Percentiles rank a stretch among this genome's conserved stretches.
Conservation (phyloP, 1,139 yeast species). For the Hyphopichia fennica region DNA sequence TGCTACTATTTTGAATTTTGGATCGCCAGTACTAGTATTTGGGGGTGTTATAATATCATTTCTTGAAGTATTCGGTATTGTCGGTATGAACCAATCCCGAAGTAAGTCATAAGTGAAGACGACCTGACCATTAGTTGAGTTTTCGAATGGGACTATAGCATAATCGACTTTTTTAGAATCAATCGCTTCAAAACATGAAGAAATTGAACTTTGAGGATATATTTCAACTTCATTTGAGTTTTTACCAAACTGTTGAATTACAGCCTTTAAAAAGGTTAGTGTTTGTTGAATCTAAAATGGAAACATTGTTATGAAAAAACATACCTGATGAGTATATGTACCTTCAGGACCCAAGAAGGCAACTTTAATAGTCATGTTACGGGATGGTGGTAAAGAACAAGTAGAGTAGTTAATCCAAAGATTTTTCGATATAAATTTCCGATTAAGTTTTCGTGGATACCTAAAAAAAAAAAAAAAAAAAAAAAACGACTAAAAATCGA, state of each 20-base stretch:
- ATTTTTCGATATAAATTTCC: no score
- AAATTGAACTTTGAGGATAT: constrained; percentile 50
- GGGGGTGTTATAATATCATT: constrained; percentile 3
- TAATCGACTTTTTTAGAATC: constrained; percentile 52
- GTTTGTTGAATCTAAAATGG: background rate
- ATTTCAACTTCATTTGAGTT: constrained; percentile 31
- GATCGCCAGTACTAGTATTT: constrained; percentile 10
- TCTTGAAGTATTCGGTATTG: constrained; percentile 3
- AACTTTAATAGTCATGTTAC: constrained; percentile 31
- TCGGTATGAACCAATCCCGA: constrained; percentile 56
- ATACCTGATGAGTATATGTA: constrained; percentile 85
- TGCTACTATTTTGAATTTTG: constrained; percentile 55
- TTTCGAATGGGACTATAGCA: constrained; percentile 90
- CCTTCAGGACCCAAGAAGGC: constrained; percentile 88
- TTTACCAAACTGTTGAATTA: constrained; percentile 67
- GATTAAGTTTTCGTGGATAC: background rate
- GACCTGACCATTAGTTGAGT: constrained; percentile 94
- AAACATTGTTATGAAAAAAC: constrained; percentile 18
- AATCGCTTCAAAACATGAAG: constrained; percentile 63
- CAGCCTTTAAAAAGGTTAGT: constrained; percentile 49
- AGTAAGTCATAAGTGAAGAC: constrained; percentile 79
- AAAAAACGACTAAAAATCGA: background rate
- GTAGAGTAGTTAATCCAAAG: background rate
- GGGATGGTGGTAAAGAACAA: background rate
- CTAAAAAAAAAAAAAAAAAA: background rate